phyloP scores from a whole-genome alignment of 305 asterid species.

The Caryopteris hybrid region DNA sequence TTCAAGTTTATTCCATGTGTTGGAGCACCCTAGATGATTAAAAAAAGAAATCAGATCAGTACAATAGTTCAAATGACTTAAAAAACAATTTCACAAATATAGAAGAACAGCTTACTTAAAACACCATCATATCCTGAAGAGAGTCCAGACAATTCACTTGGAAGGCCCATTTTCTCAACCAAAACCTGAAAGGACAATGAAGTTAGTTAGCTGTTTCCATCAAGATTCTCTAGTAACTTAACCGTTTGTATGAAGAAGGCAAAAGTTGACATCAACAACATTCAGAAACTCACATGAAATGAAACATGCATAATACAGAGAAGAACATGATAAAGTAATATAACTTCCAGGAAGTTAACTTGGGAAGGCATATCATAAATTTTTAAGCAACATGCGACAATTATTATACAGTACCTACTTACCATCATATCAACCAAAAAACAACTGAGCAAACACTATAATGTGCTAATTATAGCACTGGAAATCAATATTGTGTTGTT shows the following conservation, averaged over 20 bases:
- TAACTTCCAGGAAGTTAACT: neutral
- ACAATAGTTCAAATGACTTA: neutral
- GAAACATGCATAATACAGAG: neutral
- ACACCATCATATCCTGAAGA: conserved; percentile 48
- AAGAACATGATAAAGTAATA: neutral
- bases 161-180: conserved; percentile 97
- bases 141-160: conserved; percentile 47
- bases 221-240: neutral
- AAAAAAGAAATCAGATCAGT: conserved; percentile 24
- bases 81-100: neutral
- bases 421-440: neutral
- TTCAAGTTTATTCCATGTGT: conserved; percentile 65
- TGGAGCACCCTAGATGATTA: conserved; percentile 51
- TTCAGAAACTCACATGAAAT: neutral
- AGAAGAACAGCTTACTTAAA: conserved; percentile 50
- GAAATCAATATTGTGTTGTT: neutral
- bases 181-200: conserved; percentile 55
- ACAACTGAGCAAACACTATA: neutral
- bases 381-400: neutral
- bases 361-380: neutral
- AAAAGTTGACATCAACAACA: neutral
- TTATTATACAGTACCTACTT: neutral
- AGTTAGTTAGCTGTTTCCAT: conserved; percentile 11
- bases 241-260: neutral
- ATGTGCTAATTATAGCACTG: neutral